Base-by-base conservation (phyloP, 371 early-diverging fungal genomes). In the Mucor velutinosus region DNA sequence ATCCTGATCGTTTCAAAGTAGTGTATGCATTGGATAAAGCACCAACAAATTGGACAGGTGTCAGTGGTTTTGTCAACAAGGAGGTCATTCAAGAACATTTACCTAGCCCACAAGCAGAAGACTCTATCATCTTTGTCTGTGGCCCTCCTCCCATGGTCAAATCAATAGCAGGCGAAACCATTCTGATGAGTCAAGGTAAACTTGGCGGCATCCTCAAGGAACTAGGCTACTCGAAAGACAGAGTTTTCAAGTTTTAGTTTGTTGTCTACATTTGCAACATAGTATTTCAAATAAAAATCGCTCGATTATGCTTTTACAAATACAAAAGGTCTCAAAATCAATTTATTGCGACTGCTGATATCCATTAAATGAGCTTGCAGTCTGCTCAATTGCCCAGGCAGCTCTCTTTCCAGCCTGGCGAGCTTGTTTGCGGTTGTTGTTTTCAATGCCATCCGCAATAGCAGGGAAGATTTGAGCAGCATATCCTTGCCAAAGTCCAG, bases 211-310 rank as follows among this genome's bases (percentile, higher is more conserved):
- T 95, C 8, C 84, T 99, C 59, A 91, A 92, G 84, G 88, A 91
- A 67, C 79, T 96, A 49, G 97, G 98, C 17, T 95, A 91, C 74
- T 73, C 77, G 60, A 73, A 82, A 39, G 76, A 86, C 27, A 84
- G 93, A 49, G 97, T 98, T 29, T 95, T 87, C 86, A 98, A 98
- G 82, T 95, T 97, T 71, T 96, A 88, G 11, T n/a, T 6, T 33
- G 10, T 17, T 41, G 41, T 37, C 0, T 37, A 37, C 37, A 4
- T 8, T 33, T 30, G 30, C 2, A 33, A 8, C 7, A 33, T 7
- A 7, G 6, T 33, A 8, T 33, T 2, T 33, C 35, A 33, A 8
- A 33, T 33, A 33, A 33, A 33, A 33, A 33, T 33, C 35, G 7
- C 10, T 10, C 1, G 1, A 8, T 7, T 5, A 41, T 41, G 41